Evolutionary conservation across 257 asterid species (phyloP), one percentile per base, ranked within the genome.

Genomic region (Solanum rostratum): DNA sequence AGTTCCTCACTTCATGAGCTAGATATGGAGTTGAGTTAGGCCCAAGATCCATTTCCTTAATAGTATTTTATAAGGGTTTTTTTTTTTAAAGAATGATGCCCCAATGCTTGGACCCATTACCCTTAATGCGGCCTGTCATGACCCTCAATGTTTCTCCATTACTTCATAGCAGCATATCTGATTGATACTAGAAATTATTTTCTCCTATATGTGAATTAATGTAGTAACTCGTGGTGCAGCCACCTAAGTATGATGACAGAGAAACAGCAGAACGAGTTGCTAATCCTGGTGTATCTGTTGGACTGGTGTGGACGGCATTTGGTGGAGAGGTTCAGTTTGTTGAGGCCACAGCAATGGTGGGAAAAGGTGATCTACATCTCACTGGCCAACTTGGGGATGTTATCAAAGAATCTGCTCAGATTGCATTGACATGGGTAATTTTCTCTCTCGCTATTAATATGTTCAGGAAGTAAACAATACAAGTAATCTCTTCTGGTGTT

Each of bases 291-390:
- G 92, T 97, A 88, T 93, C 99, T 81, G 97, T 97, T 69, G 99
- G 99, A 84, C 87, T 97, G 84, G 98, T 95, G 60, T 94, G 98
- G 98, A 97, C 98, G 76, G 88, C 97, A 87, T 89, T 94, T 54
- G 99, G 99, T 74, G 99, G 99, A 63, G 98, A 97, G 90, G 99
- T 97, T 86, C 98, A 95, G 86, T 97, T 94, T 92, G 97, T 95
- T 86, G 99, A 97, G 92, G 97, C 99, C 81, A 91, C 95, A 53
- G 90, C 92, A 19, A 94, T 94, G 98, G 97, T 87, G 84, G 99
- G 99, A 84, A 97, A 92, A 91, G 99, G 99, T 69, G 98, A 97
- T 52, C 90, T 97, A 85, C 99, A 91, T 91, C 98, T 97, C 80
- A 97, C 99, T 3, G 99, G 99, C 86, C 99, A 95, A 90, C 99